Conservation (phyloP, 2,329 filamentous ascomycete species). For the Macrophomina phaseolina region DNA sequence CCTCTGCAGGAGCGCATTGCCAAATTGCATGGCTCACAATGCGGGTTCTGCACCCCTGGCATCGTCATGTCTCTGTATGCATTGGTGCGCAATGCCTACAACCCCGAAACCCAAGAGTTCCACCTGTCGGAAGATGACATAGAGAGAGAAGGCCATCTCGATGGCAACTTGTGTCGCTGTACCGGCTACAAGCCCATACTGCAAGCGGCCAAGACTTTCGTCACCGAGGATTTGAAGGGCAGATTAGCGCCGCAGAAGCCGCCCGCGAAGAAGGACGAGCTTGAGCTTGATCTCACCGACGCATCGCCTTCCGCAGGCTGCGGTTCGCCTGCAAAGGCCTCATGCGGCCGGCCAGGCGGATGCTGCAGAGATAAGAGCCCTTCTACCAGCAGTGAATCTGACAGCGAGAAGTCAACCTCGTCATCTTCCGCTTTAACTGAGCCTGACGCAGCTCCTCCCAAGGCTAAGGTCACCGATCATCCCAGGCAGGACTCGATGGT, state of each 20-base stretch:
- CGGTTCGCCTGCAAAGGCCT: conserved; percentile 36
- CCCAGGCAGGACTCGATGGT: conserved; percentile 35
- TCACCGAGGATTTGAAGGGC: conserved; percentile 56
- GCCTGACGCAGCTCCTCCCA: conserved; percentile 33
- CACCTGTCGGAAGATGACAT: conserved; percentile 43
- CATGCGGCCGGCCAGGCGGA: conserved; percentile 45
- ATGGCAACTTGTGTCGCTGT: conserved; percentile 92
- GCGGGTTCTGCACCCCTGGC: conserved; percentile 91
- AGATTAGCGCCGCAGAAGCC: conserved; percentile 33
- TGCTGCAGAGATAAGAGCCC: conserved; percentile 42
- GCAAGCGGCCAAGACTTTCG: conserved; percentile 90
- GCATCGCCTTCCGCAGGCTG: conserved; percentile 35
- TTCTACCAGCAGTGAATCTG: conserved; percentile 33
- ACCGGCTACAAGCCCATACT: conserved; percentile 93
- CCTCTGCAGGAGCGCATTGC: conserved; percentile 89
- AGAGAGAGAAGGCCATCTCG: conserved; percentile 64
- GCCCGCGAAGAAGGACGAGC: not conserved
- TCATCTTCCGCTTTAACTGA: conserved; percentile 16
- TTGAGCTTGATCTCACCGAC: conserved; percentile 37
- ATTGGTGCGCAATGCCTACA: conserved; percentile 72
- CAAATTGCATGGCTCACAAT: conserved; percentile 89
- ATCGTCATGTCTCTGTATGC: conserved; percentile 95
- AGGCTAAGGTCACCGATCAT: conserved; percentile 33
- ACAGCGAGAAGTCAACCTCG: conserved; percentile 40
- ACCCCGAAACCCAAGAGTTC: conserved; percentile 42